Evolutionary conservation across 129 eudicot genomes (phyloP).

Genomic region (Centrapalus pauciflorus): DNA sequence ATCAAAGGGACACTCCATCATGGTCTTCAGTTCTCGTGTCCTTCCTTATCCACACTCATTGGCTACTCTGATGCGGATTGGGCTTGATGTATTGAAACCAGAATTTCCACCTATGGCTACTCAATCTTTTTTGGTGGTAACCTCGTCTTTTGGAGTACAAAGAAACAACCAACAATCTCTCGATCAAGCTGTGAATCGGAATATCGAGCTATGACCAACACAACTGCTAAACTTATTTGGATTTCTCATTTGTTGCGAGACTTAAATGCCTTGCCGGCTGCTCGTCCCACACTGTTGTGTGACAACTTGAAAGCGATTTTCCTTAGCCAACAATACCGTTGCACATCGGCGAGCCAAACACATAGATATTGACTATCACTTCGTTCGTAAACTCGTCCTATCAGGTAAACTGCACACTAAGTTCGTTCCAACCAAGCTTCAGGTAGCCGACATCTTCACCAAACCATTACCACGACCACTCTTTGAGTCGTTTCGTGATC

Average conservation of each 20-base stretch:
- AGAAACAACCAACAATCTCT: background rate
- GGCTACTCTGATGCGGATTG: background rate
- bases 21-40: background rate
- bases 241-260: background rate
- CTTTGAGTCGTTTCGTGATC: background rate
- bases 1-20: background rate
- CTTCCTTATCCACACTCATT: background rate
- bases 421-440: background rate
- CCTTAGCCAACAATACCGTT: background rate
- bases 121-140: background rate
- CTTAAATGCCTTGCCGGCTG: background rate
- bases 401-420: background rate
- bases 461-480: background rate
- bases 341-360: background rate
- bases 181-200: background rate
- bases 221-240: background rate
- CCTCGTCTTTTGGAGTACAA: background rate
- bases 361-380: background rate
- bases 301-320: background rate
- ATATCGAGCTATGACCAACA: background rate
- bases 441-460: background rate
- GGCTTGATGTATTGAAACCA: background rate
- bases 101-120: too few species aligned
- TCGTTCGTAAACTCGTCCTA: background rate
- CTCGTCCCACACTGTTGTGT: background rate